Evolutionary conservation across 805 yeast genomes (phyloP).

Genomic region (Kodamaea jinghongensis): DNA sequence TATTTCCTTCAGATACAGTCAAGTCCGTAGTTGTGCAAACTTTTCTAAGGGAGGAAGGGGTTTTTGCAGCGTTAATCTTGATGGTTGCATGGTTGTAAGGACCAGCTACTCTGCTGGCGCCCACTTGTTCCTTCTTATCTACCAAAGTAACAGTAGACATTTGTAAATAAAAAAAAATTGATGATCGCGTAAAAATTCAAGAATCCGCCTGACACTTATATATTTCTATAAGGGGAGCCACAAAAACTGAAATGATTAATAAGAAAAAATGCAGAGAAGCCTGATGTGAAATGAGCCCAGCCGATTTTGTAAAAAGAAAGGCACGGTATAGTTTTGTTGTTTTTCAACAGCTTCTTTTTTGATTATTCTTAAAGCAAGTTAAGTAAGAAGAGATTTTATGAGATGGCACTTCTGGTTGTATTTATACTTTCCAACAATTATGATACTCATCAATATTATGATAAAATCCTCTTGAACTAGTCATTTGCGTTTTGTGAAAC

Average conservation of each 20-base stretch:
- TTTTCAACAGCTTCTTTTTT: not conserved
- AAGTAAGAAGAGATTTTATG: too few species aligned
- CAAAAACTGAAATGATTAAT: not conserved
- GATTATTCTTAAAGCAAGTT: not conserved
- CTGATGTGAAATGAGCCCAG: too few species aligned
- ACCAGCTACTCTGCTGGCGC: not conserved
- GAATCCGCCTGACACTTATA: too few species aligned
- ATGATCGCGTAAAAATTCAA: not conserved
- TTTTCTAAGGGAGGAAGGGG: constrained; percentile 2
- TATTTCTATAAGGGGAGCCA: too few species aligned
- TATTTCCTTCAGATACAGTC: not conserved
- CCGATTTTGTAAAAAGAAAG: too few species aligned
- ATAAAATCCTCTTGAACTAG: too few species aligned
- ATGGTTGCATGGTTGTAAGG: not conserved
- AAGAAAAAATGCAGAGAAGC: constrained; percentile 2
- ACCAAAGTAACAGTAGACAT: constrained; percentile 1
- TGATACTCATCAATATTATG: too few species aligned
- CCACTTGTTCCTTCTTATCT: not conserved
- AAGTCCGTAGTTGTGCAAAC: not conserved
- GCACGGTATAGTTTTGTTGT: too few species aligned
- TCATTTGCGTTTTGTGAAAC: too few species aligned
- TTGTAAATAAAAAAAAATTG: not conserved
- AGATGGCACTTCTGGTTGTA: too few species aligned
- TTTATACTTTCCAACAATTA: too few species aligned
- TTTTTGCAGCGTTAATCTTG: constrained; percentile 2